phyloP scores from a whole-genome alignment of 768 basidiomycete species.

The Lactarius quietus region DNA sequence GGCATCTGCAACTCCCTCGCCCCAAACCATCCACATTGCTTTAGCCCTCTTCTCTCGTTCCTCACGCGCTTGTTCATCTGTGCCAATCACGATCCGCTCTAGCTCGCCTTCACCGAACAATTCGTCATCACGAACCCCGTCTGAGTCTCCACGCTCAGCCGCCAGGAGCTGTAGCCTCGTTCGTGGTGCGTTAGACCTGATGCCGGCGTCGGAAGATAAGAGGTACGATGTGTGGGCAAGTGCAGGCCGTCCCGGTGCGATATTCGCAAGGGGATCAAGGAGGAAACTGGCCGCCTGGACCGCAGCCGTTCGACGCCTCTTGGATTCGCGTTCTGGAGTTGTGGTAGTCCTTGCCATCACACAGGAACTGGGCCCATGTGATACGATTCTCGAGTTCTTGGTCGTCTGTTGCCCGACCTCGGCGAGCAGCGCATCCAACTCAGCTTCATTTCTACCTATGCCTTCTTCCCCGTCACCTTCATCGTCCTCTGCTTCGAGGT shows the following conservation, averaged over 20 bases:
- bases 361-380: not conserved
- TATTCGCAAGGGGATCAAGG: constrained; percentile 50
- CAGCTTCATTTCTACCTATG: constrained; percentile 1
- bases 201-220: constrained; percentile 43
- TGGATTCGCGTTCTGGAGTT: constrained; percentile 31
- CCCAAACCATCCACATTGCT: constrained; percentile 20
- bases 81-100: constrained; percentile 52
- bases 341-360: not conserved
- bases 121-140: constrained; percentile 61
- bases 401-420: constrained; percentile 3
- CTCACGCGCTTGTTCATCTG: constrained; percentile 31
- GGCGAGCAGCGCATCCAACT: constrained; percentile 8
- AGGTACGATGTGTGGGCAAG: constrained; percentile 44
- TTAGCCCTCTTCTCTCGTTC: constrained; percentile 24
- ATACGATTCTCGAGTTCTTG: not conserved
- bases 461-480: constrained; percentile 27
- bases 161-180: constrained; percentile 66
- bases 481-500: constrained; percentile 35
- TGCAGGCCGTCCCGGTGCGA: constrained; percentile 19
- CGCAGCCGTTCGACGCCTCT: constrained; percentile 34
- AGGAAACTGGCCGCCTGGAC: constrained; percentile 53
- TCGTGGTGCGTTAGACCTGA: constrained; percentile 35
- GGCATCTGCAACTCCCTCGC: constrained; percentile 12
- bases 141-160: constrained; percentile 53
- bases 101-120: constrained; percentile 67